Percentiles rank a stretch among this genome's conserved stretches.
Conservation (phyloP, 768 basidiomycete species). For the Tylopilus cervinicoccineus region DNA sequence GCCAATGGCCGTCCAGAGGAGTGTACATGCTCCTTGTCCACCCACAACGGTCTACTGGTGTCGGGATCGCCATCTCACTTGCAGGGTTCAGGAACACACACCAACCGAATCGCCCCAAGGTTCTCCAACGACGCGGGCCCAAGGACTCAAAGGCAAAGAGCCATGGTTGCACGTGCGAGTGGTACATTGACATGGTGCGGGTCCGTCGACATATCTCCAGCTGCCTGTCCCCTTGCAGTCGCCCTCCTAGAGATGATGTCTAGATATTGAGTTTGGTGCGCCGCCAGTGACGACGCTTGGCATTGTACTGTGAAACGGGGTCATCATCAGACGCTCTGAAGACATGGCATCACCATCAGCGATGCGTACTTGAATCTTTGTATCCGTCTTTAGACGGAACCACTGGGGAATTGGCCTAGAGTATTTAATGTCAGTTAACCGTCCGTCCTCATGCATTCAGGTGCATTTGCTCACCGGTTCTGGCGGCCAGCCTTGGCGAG, state of each 20-base stretch:
- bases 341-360: background rate
- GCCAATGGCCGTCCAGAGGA: background rate
- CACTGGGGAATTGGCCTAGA: constrained; percentile 94
- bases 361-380: constrained; percentile 77
- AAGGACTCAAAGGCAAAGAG: background rate
- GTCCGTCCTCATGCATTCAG: background rate
- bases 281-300: constrained; percentile 98
- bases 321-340: background rate
- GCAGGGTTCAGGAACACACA: background rate
- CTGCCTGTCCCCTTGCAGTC: constrained; percentile 4
- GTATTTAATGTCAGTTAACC: background rate
- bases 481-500: constrained; percentile 94
- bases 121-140: background rate
- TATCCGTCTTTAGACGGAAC: constrained; percentile 97
- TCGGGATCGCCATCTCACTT: background rate
- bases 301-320: constrained; percentile 62
- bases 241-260: constrained; percentile 17
- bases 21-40: too few relatives aligned
- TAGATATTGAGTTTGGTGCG: constrained; percentile 98
- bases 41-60: too few relatives aligned
- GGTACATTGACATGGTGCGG: constrained; percentile 29
- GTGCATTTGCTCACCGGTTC: constrained; percentile 68
- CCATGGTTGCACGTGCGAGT: constrained; percentile 20
- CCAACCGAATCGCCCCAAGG: background rate
- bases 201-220: constrained; percentile 17